These are phyloP conservation scores for Thelonectria discophora DNA, from an alignment of 2,329 filamentous ascomycete genomes.

Conservation along the genomic window DNA sequence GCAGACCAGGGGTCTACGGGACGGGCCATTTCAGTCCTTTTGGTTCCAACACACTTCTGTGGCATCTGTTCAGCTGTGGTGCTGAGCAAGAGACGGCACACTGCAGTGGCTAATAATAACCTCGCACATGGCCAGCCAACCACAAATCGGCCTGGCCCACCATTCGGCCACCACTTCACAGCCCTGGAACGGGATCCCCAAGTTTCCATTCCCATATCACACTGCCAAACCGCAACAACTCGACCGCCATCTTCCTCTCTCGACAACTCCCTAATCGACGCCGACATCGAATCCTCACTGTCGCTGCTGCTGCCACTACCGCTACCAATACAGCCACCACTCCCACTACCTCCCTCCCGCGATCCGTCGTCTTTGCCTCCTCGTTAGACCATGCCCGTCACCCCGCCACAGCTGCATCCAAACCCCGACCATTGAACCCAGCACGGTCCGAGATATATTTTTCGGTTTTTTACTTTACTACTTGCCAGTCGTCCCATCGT, in stretches of 20 bases:
- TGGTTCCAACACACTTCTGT: background rate
- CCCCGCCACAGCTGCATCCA: slow-evolving; percentile 37
- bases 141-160: slow-evolving; percentile 7
- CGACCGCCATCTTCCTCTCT: slow-evolving; percentile 3
- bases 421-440: slow-evolving; percentile 38
- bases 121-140: slow-evolving; percentile 19
- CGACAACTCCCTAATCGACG: slow-evolving; percentile 17
- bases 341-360: too few species aligned
- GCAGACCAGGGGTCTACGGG: slow-evolving; percentile 39
- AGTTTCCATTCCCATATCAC: slow-evolving; percentile 18
- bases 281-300: background rate
- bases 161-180: slow-evolving; percentile 12
- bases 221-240: slow-evolving; percentile 12
- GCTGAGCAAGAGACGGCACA: background rate
- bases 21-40: background rate
- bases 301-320: too few species aligned
- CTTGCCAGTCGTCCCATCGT: slow-evolving; percentile 10
- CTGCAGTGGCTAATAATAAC: slow-evolving; percentile 13
- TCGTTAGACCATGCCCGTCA: slow-evolving; percentile 42
- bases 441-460: slow-evolving; percentile 26
- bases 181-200: slow-evolving; percentile 11
- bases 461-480: slow-evolving; percentile 16
- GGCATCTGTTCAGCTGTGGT: background rate
- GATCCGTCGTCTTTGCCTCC: slow-evolving; percentile 19
- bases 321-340: too few species aligned